Percentiles rank a stretch among this genome's conserved stretches.
phyloP scores from a whole-genome alignment of 2,329 filamentous ascomycete species.

The Amauroascus niger region DNA sequence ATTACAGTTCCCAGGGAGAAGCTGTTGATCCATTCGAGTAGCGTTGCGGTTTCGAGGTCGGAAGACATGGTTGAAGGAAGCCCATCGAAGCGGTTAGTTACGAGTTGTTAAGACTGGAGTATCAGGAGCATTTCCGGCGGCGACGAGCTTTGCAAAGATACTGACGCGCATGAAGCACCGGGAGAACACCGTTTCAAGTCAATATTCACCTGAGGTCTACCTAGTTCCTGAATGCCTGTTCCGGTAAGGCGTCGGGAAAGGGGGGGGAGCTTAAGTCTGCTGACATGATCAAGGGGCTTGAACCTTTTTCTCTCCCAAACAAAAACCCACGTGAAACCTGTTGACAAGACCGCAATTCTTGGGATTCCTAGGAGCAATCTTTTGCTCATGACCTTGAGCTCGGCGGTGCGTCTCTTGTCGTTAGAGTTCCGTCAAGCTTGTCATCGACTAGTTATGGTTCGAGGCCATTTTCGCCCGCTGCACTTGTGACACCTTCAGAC shows the following conservation, averaged over 20 bases:
- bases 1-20: conserved; percentile 37
- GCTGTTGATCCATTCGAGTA: conserved; percentile 42
- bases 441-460: too few relatives aligned
- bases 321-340: not conserved
- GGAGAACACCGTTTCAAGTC: not conserved
- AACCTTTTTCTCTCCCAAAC: not conserved
- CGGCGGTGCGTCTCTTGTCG: too few relatives aligned
- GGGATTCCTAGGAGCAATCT: too few relatives aligned
- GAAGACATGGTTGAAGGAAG: conserved; percentile 32
- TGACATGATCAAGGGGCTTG: not conserved
- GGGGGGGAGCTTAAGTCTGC: too few relatives aligned
- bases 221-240: not conserved
- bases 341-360: too few relatives aligned
- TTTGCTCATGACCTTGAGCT: too few relatives aligned
- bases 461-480: too few relatives aligned
- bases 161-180: not conserved
- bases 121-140: not conserved
- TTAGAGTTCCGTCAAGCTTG: too few relatives aligned
- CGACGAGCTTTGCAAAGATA: not conserved
- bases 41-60: conserved; percentile 38
- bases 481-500: too few relatives aligned
- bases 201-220: too few relatives aligned
- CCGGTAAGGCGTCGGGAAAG: not conserved
- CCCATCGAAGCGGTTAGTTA: conserved; percentile 2
- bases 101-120: not conserved